phyloP scores from a whole-genome alignment of 2,329 filamentous ascomycete genomes.

The Clonostachys rhizophaga region DNA sequence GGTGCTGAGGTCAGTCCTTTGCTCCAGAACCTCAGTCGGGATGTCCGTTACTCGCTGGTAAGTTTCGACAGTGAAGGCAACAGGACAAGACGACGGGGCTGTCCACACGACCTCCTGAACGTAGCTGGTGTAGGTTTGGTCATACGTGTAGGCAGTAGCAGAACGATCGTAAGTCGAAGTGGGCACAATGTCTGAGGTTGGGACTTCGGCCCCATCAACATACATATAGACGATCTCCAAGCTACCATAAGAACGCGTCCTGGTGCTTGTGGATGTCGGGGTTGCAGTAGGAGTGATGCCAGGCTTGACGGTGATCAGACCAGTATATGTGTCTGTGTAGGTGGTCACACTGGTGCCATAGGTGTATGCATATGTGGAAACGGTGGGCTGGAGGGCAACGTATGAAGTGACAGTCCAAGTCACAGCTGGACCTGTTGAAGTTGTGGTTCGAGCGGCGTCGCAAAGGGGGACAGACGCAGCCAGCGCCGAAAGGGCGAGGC shows the following conservation, averaged over 20 bases:
- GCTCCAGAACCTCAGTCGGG: constrained; percentile 1
- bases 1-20: not conserved
- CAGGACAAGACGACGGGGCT: constrained; percentile 17
- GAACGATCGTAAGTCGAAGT: constrained; percentile 2
- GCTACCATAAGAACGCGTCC: constrained; percentile 6
- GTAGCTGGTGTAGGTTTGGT: constrained; percentile 6
- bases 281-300: constrained; percentile 3
- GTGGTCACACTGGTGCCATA: not conserved
- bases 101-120: constrained; percentile 11
- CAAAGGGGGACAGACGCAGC: too few species aligned
- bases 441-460: too few species aligned
- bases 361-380: not conserved
- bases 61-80: constrained; percentile 15
- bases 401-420: not conserved
- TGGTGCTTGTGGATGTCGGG: constrained; percentile 2
- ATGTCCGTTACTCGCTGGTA: constrained; percentile 4
- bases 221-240: constrained; percentile 9
- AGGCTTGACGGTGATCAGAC: not conserved
- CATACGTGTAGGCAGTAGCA: not conserved
- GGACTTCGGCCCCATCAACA: constrained; percentile 5
- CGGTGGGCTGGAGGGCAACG: not conserved
- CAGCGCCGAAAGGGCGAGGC: too few species aligned
- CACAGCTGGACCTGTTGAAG: too few species aligned
- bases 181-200: constrained; percentile 4
- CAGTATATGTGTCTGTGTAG: not conserved